Evolutionary conservation across 768 basidiomycete genomes (phyloP).

Genomic region (Psilocybe subaeruginosa): DNA sequence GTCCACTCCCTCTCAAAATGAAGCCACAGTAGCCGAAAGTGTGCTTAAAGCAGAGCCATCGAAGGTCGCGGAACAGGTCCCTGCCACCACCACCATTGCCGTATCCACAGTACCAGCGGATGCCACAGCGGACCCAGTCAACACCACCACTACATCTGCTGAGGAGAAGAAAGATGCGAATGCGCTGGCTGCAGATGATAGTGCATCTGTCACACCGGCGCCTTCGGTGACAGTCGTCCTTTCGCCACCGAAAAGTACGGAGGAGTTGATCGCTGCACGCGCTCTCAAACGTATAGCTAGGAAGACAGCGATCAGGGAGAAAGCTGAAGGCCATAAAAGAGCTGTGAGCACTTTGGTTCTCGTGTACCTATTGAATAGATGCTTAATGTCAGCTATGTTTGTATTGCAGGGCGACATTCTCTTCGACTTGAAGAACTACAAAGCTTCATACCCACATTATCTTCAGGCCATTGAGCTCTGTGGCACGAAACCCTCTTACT

Average conservation of each 20-base stretch:
- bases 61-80: not conserved
- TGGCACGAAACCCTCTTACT: constrained; percentile 35
- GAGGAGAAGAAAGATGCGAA: not conserved
- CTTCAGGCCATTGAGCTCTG: constrained; percentile 35
- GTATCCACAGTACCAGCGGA: not conserved
- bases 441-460: constrained; percentile 35
- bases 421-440: constrained; percentile 31
- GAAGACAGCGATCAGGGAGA: constrained; percentile 19
- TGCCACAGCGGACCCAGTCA: not conserved
- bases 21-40: not conserved
- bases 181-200: not conserved
- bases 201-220: constrained; percentile 4
- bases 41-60: not conserved
- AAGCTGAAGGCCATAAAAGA: constrained; percentile 23
- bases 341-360: constrained; percentile 17
- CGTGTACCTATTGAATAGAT: not conserved
- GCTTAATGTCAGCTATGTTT: not conserved
- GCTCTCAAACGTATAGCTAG: constrained; percentile 24
- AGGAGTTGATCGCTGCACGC: constrained; percentile 25
- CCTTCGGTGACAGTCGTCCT: constrained; percentile 18
- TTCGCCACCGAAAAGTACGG: constrained; percentile 19
- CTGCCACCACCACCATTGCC: not conserved
- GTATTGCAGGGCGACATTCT: constrained; percentile 36
- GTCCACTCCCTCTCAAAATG: not conserved
- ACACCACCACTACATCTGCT: not conserved